Evolutionary conservation across 139 green algal species (phyloP).

Genomic region (Bryopsis sp.): DNA sequence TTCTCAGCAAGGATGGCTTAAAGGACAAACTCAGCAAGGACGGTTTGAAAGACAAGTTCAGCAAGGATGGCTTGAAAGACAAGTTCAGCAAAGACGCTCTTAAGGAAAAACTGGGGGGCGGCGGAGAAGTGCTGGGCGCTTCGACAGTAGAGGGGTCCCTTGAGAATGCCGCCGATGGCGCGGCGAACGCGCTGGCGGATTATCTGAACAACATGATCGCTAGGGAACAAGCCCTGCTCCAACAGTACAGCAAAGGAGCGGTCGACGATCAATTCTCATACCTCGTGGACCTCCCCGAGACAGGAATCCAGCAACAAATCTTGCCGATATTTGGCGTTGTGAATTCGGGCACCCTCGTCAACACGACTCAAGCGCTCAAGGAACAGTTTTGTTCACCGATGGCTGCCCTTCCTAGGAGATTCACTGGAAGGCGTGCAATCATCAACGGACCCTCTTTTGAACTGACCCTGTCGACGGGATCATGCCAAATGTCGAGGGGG

Average conservation of each 20-base stretch:
- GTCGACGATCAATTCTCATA: constrained; percentile 13
- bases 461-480: constrained; percentile 9
- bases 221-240: background rate
- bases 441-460: constrained; percentile 21
- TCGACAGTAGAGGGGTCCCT: background rate
- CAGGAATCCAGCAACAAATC: background rate
- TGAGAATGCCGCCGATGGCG: background rate
- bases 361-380: constrained; percentile 6
- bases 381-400: constrained; percentile 18
- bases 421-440: constrained; percentile 1
- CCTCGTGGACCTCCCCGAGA: background rate
- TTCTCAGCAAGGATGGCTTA: too few species aligned
- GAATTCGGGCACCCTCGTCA: constrained; percentile 2
- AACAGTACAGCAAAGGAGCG: background rate
- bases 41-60: background rate
- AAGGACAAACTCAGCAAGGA: background rate
- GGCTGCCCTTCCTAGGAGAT: constrained; percentile 9
- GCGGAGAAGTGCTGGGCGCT: background rate
- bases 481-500: background rate
- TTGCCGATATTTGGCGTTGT: constrained; percentile 4
- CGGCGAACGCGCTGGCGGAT: background rate
- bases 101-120: background rate
- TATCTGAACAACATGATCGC: constrained; percentile 12
- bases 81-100: background rate
- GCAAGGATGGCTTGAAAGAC: background rate